Base-by-base conservation (phyloP, 1,284 basidiomycete species). In the Tylopilus sp. region DNA sequence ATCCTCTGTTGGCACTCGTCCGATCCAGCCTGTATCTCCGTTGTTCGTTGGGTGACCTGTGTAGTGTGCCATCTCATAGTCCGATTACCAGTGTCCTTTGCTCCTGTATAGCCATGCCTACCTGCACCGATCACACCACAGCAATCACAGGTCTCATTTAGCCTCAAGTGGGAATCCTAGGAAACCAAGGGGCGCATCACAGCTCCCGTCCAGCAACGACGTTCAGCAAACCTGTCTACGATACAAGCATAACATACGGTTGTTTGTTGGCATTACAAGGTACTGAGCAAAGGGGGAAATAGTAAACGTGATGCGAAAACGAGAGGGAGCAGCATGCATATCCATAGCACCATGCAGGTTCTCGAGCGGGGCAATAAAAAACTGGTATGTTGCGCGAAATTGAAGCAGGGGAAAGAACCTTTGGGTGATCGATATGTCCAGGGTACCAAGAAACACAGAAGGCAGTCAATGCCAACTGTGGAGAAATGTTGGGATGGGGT, bases 401-500 rank as follows among this genome's bases (percentile, higher is more conserved):
- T 4, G 44, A 56, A 67, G 52, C 49, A 63, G 26, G 17, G 35
- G 20, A 19, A 44, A 20, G 19, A 41, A 20, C 48, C 37, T 47
- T 47, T 52, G n/a, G n/a, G n/a, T 40, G 41, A 49, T 39, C n/a
- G 33, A n/a, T 5, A 44, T 49, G 63, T 66, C 61, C 66, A 48
- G 44, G 57, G 58, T 57, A 48, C 56, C 61, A 66, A 67, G 54
- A 67, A 66, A 53, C 28, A 25, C 36, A n/a, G 26, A 43, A 32
- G 61, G 63, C 67, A 68, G 54, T 69, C 65, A 60, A 66, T 66
- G 67, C 67, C 67, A 51, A 46, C 28, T 31, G 7, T 29, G 19
- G 31, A n/a, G 11, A 33, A 52, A 46, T 47, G 47, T 43, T 43
- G 47, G 15, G 46, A 28, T 39, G 19, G n/a, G 31, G 32, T 67